Conservation (phyloP, 345 rosid genomes). For the Trapa incisa region DNA sequence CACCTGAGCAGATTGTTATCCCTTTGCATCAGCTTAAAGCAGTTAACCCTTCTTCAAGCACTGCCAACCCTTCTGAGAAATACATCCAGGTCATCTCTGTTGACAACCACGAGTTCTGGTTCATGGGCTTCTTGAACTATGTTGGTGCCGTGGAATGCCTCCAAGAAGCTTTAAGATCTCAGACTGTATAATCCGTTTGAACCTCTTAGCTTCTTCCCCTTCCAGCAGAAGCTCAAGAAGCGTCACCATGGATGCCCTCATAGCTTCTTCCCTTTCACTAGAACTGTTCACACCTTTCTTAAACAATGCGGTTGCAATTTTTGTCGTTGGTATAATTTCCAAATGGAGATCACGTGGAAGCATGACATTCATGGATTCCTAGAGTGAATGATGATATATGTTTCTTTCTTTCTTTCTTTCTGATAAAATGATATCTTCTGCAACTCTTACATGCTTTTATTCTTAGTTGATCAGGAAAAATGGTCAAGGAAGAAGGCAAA, state of each 20-base stretch:
- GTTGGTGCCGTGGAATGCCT: constrained; percentile 10
- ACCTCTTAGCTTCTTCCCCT: neutral
- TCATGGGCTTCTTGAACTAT: constrained; percentile 18
- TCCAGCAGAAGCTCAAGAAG: neutral
- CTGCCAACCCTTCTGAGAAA: constrained; percentile 12
- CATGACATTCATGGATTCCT: neutral
- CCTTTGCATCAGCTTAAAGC: constrained; percentile 13
- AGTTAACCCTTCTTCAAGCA: constrained; percentile 8
- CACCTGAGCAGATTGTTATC: constrained; percentile 9
- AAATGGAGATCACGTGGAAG: neutral
- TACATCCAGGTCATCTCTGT: constrained; percentile 14
- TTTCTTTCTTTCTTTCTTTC: no score
- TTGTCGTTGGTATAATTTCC: neutral
- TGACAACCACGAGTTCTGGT: constrained; percentile 17
- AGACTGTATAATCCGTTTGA: constrained; percentile 3
- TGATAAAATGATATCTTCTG: no score
- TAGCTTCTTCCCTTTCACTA: neutral
- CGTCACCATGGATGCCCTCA: no score
- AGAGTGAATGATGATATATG: no score
- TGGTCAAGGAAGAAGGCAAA: no score
- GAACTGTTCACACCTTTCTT: neutral
- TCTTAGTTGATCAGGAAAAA: no score
- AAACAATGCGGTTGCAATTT: neutral
- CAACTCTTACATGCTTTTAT: no score
- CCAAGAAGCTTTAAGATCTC: constrained; percentile 5